Evolutionary conservation across 192 early-diverging fungal species (phyloP), one percentile per base, ranked within the genome.

Genomic region (Coemansia furcata): DNA sequence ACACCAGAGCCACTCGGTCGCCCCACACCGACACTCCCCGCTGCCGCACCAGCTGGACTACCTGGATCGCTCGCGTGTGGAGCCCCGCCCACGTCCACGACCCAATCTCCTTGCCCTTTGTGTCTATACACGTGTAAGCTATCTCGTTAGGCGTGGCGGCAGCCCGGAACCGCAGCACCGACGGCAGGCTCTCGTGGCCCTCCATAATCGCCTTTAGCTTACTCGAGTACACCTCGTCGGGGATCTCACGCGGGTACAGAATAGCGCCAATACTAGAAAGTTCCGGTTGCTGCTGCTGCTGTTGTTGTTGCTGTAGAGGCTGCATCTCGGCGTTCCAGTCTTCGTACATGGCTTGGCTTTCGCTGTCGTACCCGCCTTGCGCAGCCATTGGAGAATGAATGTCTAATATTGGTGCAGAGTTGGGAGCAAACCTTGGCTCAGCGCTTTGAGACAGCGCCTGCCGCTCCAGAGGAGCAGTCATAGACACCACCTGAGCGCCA

Each of bases 11-110:
- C 3, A 94, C 87, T 6, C 87, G 82, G 49, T 89, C 89, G 7
- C 92, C 93, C 14, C 80, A 71, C n/a, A 64, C 67, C 29, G 92
- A 46, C 26, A 82, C 82, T 62, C 84, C 77, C 61, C 87, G 87
- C 52, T 90, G 86, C 36, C 83, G 85, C 52, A 95, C 86, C 26
- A 86, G 71, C 65, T 87, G 85, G 10, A 89, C 87, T 5, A 93
- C 72, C 61, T 91, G 90, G 63, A 91, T 88, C 5, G 93, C 90
- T 26, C 88, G 74, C 35, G 83, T 80, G 63, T 89, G 81, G 33
- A 93, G 74, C 59, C 89, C 92, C 33, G 89, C 85, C 89, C 90
- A 95, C 19, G 91, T 89, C 75, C 90, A 82, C 8, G 85, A 84
- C 23, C 79, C 69, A 17, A 83, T 67, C 63, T 93, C 92, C 33